A percentile compares a stretch with the other conserved stretches of the same genome.
Conservation (phyloP, 2,329 filamentous ascomycete species). For the Ceratocystis colombiana region DNA sequence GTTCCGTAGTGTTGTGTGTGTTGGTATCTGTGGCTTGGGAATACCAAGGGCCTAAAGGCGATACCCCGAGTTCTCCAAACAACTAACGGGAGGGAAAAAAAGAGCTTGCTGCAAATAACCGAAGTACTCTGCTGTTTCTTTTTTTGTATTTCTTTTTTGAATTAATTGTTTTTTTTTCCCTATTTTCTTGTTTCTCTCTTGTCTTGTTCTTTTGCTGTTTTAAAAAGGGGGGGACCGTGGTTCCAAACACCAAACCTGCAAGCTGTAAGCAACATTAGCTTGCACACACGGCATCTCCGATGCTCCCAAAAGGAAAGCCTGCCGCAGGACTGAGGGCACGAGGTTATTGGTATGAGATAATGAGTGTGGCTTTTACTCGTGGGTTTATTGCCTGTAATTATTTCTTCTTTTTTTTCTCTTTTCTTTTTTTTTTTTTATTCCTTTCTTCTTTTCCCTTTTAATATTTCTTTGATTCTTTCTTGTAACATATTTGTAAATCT, state of each 20-base stretch:
- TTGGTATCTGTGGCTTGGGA: not conserved
- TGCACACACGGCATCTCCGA: constrained; percentile 19
- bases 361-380: too few relatives aligned
- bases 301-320: not conserved
- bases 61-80: not conserved
- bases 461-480: not conserved
- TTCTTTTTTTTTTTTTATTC: not conserved
- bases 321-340: not conserved
- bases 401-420: too few relatives aligned
- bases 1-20: not conserved
- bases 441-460: not conserved
- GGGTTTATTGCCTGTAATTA: too few relatives aligned
- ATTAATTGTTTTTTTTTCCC: not conserved
- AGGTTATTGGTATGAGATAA: too few relatives aligned
- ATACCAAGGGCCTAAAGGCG: constrained; percentile 1
- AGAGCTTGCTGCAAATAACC: not conserved
- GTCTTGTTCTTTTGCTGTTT: not conserved
- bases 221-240: too few relatives aligned
- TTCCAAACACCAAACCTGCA: not conserved
- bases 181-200: constrained; percentile 1
- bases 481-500: not conserved
- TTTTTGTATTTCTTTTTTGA: not conserved
- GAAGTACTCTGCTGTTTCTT: not conserved
- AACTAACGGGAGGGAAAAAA: constrained; percentile 3
- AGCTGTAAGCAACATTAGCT: constrained; percentile 1